Conservation (phyloP, 1,284 basidiomycete species). For the Macrocystidia cucumis region DNA sequence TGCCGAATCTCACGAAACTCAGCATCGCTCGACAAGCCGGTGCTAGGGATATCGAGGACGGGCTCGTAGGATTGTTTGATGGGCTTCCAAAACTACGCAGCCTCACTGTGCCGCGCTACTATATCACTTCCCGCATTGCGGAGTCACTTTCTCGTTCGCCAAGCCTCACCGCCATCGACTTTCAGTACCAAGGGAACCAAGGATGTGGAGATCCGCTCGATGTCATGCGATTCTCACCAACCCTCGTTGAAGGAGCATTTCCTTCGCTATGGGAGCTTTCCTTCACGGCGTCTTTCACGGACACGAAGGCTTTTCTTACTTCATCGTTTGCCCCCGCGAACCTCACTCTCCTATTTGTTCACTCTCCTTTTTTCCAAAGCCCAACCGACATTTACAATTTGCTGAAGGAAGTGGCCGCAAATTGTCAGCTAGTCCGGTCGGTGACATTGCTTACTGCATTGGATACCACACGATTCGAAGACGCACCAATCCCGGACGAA, state of each 20-base stretch:
- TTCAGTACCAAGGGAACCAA: conserved; percentile 34
- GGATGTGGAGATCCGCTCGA: conserved; percentile 35
- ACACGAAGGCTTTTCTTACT: conserved; percentile 40
- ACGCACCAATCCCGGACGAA: too few species aligned
- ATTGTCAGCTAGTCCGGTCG: too few species aligned
- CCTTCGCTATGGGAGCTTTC: conserved; percentile 46
- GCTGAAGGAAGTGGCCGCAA: too few species aligned
- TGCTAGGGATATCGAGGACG: conserved; percentile 25
- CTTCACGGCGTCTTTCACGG: conserved; percentile 31
- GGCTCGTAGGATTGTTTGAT: conserved; percentile 29
- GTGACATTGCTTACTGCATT: too few species aligned
- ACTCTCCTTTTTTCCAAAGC: conserved; percentile 53
- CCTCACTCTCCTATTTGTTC: conserved; percentile 35
- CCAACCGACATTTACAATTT: too few species aligned
- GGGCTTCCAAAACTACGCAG: conserved; percentile 37
- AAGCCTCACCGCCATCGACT: conserved; percentile 39
- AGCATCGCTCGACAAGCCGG: conserved; percentile 31
- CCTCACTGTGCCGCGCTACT: conserved; percentile 43
- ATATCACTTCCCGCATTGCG: conserved; percentile 36
- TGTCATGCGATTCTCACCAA: conserved; percentile 32
- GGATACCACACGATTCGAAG: too few species aligned
- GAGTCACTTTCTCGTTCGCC: conserved; percentile 36
- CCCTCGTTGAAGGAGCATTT: conserved; percentile 40
- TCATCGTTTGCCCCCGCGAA: conserved; percentile 34
- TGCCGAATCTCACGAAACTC: conserved; percentile 39